Evolutionary conservation across 345 rosid genomes (phyloP).

Genomic region (Aquilaria yunnanensis): DNA sequence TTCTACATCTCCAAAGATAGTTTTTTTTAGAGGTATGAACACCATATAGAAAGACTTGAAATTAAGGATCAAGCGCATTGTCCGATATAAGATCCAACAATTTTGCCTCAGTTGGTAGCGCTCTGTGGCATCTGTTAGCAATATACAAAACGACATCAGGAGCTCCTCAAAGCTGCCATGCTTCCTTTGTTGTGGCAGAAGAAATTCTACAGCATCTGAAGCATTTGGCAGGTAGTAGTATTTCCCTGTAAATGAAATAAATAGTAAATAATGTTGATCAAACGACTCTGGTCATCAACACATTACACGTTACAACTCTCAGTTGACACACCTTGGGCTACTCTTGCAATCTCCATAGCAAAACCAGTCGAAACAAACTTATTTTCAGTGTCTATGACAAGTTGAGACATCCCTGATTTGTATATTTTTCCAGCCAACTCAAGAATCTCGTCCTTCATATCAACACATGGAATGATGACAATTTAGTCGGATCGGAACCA

Average conservation of each 20-base stretch:
- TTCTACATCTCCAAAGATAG: too few relatives aligned
- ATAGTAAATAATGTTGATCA: background rate
- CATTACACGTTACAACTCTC: background rate
- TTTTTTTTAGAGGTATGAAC: too few relatives aligned
- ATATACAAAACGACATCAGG: constrained; percentile 19
- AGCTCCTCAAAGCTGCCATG: constrained; percentile 68
- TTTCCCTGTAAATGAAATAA: constrained; percentile 54
- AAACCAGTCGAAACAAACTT: constrained; percentile 98
- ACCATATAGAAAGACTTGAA: too few relatives aligned
- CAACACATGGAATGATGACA: too few relatives aligned
- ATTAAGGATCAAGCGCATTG: too few relatives aligned
- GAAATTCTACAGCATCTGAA: constrained; percentile 95
- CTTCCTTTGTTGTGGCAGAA: constrained; percentile 68
- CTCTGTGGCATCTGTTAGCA: too few relatives aligned
- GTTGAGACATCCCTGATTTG: constrained; percentile 93
- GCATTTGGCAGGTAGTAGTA: constrained; percentile 98
- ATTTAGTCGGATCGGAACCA: too few relatives aligned
- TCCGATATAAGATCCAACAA: too few relatives aligned
- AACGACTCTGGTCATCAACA: background rate
- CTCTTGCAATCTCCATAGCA: constrained; percentile 95
- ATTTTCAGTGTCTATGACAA: constrained; percentile 94
- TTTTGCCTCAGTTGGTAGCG: too few relatives aligned
- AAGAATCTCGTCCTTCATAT: constrained; percentile 81
- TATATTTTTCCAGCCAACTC: constrained; percentile 85
- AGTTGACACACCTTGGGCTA: constrained; percentile 69